Base-by-base conservation (phyloP, 176 grass and related monocot genomes). In the Thinopyrum elongatum region DNA sequence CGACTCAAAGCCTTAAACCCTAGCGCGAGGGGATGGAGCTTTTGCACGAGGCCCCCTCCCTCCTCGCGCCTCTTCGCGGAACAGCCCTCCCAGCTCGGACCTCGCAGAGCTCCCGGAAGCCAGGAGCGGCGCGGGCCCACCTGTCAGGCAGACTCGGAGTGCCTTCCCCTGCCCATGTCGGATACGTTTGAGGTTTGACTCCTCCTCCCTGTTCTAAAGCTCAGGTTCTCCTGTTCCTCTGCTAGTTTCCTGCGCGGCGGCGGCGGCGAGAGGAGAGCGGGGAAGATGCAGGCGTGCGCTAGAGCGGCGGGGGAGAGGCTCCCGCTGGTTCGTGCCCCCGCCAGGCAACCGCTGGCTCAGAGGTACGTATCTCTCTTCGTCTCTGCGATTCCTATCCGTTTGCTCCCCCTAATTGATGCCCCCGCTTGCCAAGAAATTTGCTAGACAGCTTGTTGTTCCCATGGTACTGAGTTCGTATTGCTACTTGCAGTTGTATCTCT, bases 211-310 rank as follows among this genome's bases (percentile, higher is more conserved):
- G 5, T 28, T 51, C 36, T 17, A 42, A 46, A 68, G 49, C 78
- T 38, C 67, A 19, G 5, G 29, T 31, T 19, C 62, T 76, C 62
- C 38, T 69, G 62, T 30, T 74, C 51, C 16, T 17, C 73, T 27
- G 31, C 42, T 83, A 29, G 65, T 38, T 58, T 44, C 31, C 41
- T 53, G 53, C 76, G 44, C 15, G 47, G 44, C 57, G 25, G 65
- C 42, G 84, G 44, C 80, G 22, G 39, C 25, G 25, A 74, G n/a
- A 61, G 76, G 60, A 39, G 25, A 71, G 23, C 39, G n/a, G 33
- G 22, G 10, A 61, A 80, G 80, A 90, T 90, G 85, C 87, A 84
- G 85, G 80, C 89, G 80, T 90, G 85, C 36, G 89, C 46, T 13
- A 90, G 58, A 80, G 89, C 46, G 8, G 89, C 85, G 8, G 67